Evolutionary conservation across 2,329 filamentous ascomycete species (phyloP).

Genomic region (Trichoderma asperellum): DNA sequence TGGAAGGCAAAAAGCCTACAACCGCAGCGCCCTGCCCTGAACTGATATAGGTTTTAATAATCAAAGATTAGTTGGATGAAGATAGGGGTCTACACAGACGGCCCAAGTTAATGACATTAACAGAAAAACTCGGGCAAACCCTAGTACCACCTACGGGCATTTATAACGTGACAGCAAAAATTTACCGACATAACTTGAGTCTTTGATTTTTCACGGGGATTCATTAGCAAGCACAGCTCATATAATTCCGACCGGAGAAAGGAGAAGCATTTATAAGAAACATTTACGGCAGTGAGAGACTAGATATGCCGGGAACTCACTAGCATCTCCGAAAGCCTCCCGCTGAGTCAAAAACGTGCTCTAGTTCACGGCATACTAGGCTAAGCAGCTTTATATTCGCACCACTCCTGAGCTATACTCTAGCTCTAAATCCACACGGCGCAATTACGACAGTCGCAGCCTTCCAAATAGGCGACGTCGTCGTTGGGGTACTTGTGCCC

Average conservation of each 20-base stretch:
- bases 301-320: background rate
- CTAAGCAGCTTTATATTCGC: background rate
- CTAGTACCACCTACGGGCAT: background rate
- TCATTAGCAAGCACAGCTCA: background rate
- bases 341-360: background rate
- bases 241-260: constrained; percentile 21
- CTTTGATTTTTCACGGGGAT: background rate
- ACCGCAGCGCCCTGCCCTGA: background rate
- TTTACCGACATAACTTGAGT: background rate
- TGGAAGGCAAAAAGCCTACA: constrained; percentile 9
- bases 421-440: background rate
- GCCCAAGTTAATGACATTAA: background rate
- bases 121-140: background rate
- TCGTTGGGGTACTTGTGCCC: background rate
- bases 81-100: background rate
- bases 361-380: background rate
- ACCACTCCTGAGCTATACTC: background rate
- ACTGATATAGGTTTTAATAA: background rate
- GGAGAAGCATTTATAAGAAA: background rate
- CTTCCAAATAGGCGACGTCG: background rate
- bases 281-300: background rate
- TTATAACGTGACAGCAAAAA: background rate
- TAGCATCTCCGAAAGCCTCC: background rate
- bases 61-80: background rate
- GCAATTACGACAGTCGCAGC: background rate